phyloP scores from a whole-genome alignment of 768 basidiomycete species.

The Macrocybe gigantea region DNA sequence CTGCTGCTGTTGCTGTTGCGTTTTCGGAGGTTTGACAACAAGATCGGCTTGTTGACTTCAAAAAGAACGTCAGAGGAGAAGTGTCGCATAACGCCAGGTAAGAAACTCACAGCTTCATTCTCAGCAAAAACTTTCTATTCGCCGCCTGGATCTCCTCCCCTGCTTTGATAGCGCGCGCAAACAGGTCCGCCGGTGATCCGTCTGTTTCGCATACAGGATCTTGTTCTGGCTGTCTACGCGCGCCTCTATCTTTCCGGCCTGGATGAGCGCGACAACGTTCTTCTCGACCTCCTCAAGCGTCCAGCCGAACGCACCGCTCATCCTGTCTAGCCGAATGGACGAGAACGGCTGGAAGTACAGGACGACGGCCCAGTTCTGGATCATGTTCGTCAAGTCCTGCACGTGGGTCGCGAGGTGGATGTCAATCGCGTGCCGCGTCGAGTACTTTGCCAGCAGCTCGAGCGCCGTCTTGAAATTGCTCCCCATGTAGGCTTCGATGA shows the following conservation, averaged over 20 bases:
- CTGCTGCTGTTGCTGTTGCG: conserved; percentile 33
- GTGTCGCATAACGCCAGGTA: background rate
- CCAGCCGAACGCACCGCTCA: conserved; percentile 87
- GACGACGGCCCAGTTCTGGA: conserved; percentile 74
- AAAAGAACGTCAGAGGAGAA: background rate
- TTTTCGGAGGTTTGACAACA: conserved; percentile 61
- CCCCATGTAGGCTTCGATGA: conserved; percentile 79
- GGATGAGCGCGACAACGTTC: conserved; percentile 74
- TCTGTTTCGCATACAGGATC: conserved; percentile 78
- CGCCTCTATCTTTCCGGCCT: conserved; percentile 70
- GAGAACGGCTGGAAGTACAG: conserved; percentile 91
- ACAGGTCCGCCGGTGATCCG: conserved; percentile 77
- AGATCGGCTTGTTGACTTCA: conserved; percentile 77
- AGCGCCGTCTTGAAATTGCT: conserved; percentile 84
- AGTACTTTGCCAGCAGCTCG: conserved; percentile 65
- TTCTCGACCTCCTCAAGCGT: conserved; percentile 62
- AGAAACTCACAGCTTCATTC: conserved; percentile 72
- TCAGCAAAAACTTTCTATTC: conserved; percentile 73
- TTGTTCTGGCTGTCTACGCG: conserved; percentile 89
- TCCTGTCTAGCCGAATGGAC: conserved; percentile 75
- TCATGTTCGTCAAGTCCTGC: conserved; percentile 52
- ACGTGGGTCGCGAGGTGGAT: conserved; percentile 73
- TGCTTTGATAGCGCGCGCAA: conserved; percentile 66
- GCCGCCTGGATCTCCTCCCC: conserved; percentile 66
- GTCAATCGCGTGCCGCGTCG: conserved; percentile 77